Conservation (phyloP, 192 early-diverging fungal species). For the Chytriomyces sp. region DNA sequence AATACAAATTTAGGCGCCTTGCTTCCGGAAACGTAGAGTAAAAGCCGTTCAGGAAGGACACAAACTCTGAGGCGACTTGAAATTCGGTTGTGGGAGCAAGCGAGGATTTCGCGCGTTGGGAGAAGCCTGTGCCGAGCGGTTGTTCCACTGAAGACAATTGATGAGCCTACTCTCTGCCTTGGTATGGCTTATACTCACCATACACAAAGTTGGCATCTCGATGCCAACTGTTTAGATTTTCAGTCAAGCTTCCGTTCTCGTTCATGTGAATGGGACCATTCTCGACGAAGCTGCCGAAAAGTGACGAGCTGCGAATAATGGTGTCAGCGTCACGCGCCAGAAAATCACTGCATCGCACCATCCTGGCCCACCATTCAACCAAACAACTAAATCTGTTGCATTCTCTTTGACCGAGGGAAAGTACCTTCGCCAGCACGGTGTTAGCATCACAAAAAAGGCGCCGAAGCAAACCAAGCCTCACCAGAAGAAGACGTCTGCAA, state of each 20-base stretch:
- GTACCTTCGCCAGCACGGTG: not conserved
- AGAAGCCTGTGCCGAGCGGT: conserved; percentile 36
- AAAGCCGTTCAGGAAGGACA: conserved; percentile 37
- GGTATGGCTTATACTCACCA: conserved; percentile 13
- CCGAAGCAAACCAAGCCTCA: not conserved
- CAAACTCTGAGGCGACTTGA: conserved; percentile 31
- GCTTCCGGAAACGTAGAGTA: conserved; percentile 38
- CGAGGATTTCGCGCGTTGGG: not conserved
- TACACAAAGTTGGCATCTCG: conserved; percentile 34
- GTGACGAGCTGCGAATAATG: conserved; percentile 16
- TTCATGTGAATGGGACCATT: conserved; percentile 17
- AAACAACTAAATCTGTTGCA: conserved; percentile 23
- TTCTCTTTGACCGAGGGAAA: not conserved
- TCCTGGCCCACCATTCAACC: conserved; percentile 39
- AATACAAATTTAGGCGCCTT: conserved; percentile 32
- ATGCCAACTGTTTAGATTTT: conserved; percentile 34
- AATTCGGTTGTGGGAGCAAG: not conserved
- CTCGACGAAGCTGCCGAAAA: conserved; percentile 39
- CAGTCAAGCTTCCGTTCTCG: not conserved
- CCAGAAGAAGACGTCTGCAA: not conserved
- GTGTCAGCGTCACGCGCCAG: too few relatives aligned
- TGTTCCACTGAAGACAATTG: conserved; percentile 32
- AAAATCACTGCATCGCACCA: not conserved
- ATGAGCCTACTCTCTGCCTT: too few relatives aligned
- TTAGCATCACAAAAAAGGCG: not conserved